Evolutionary conservation across 441 rosid genomes (phyloP).

Genomic region (Arabidopsis lyrata): DNA sequence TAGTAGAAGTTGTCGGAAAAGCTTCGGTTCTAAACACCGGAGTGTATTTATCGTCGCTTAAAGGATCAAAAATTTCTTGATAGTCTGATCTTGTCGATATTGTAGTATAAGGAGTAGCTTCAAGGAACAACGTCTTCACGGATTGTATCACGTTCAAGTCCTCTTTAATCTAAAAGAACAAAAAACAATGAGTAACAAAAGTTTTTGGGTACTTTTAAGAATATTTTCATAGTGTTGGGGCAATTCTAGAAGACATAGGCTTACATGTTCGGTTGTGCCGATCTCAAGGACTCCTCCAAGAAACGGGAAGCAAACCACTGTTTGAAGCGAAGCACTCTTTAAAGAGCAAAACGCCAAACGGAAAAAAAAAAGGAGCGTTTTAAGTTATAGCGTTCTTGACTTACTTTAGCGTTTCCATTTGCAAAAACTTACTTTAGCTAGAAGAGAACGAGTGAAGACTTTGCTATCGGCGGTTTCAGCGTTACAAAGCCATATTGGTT

Average conservation of each 20-base stretch:
- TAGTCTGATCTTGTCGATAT: slow-evolving; percentile 49
- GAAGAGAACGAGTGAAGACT: slow-evolving; percentile 86
- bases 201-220: not conserved
- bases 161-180: slow-evolving; percentile 68
- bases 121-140: slow-evolving; percentile 67
- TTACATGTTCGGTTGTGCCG: slow-evolving; percentile 89
- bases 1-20: slow-evolving; percentile 55
- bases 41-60: slow-evolving; percentile 40
- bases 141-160: slow-evolving; percentile 70
- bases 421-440: slow-evolving; percentile 75
- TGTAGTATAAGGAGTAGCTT: slow-evolving; percentile 53
- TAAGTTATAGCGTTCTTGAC: slow-evolving; percentile 16
- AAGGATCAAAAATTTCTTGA: slow-evolving; percentile 47
- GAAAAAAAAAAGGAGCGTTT: slow-evolving; percentile 14
- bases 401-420: slow-evolving; percentile 19
- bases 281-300: slow-evolving; percentile 85
- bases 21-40: slow-evolving; percentile 45
- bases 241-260: not conserved
- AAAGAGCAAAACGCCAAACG: slow-evolving; percentile 14
- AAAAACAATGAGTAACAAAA: not conserved
- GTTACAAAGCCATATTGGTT: slow-evolving; percentile 81
- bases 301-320: slow-evolving; percentile 88
- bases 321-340: slow-evolving; percentile 59
- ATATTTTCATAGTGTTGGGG: not conserved
- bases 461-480: slow-evolving; percentile 86